Percentiles rank a stretch among this genome's conserved stretches.
Conservation (phyloP, 345 rosid species). For the Eucalyptus erythrocorys region DNA sequence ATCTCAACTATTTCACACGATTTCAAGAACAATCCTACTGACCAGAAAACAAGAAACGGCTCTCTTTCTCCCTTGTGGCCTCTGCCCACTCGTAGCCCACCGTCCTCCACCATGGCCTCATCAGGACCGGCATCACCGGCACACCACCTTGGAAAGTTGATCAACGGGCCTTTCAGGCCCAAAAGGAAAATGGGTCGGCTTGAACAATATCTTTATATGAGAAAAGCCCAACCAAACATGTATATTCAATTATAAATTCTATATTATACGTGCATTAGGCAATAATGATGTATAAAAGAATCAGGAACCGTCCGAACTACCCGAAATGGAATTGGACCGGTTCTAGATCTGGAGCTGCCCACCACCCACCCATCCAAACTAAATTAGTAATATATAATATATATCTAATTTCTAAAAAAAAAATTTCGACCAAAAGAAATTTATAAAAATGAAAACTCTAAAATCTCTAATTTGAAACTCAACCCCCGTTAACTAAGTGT, state of each 20-base stretch:
- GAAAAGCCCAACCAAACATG: not conserved
- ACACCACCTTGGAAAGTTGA: not conserved
- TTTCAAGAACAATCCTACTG: not conserved
- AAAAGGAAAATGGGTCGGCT: not conserved
- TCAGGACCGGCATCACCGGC: not conserved
- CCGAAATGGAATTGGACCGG: rapidly evolving
- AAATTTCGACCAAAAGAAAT: rapidly evolving
- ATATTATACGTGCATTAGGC: rapidly evolving
- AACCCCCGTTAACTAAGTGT: rapidly evolving
- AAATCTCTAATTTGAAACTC: rapidly evolving
- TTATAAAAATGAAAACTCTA: rapidly evolving
- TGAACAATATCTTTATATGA: not conserved
- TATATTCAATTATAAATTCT: not conserved
- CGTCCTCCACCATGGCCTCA: not conserved
- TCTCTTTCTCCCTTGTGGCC: not conserved
- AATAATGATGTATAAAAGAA: rapidly evolving
- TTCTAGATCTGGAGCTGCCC: rapidly evolving
- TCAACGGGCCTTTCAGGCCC: not conserved
- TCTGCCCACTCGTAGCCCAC: rapidly evolving
- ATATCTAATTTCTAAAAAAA: no score
- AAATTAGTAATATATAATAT: no score
- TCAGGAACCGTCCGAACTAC: rapidly evolving
- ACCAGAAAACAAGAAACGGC: not conserved
- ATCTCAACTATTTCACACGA: not conserved
- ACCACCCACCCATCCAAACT: rapidly evolving